Percentiles rank a stretch among this genome's conserved stretches.
Evolutionary conservation across 805 yeast genomes (phyloP).

Genomic region (Yamadazyma scolyti): DNA sequence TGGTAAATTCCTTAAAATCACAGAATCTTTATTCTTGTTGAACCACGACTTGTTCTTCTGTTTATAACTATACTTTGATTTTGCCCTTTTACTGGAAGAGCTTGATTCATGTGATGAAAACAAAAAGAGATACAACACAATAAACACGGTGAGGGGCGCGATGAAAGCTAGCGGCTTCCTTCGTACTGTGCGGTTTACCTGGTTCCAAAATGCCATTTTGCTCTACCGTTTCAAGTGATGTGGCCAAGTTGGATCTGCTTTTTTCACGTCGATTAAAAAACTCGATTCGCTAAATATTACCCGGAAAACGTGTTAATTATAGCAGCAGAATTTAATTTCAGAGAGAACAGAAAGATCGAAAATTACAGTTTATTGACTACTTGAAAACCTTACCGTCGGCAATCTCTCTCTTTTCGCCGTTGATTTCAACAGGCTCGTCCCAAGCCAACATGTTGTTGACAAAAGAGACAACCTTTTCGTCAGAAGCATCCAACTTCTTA

Average conservation of each 20-base stretch:
- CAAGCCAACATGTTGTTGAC: conserved; percentile 94
- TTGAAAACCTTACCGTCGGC: conserved; percentile 98
- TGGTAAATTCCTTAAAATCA: conserved; percentile 53
- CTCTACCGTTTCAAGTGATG: neutral
- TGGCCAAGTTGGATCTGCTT: conserved; percentile 3
- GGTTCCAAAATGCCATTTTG: conserved; percentile 33
- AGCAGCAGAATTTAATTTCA: too few relatives aligned
- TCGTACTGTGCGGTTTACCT: too few relatives aligned
- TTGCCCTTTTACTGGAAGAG: conserved; percentile 8
- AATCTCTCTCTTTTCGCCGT: conserved; percentile 81
- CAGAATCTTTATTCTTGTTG: conserved; percentile 44
- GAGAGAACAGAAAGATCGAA: too few relatives aligned
- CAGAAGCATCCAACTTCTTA: conserved; percentile 77
- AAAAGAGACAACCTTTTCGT: conserved; percentile 73
- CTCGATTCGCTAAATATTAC: conserved; percentile 1
- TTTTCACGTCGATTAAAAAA: neutral
- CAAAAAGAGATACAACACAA: conserved; percentile 41
- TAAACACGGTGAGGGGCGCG: conserved; percentile 43
- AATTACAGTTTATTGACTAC: conserved; percentile 34
- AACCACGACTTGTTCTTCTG: conserved; percentile 46
- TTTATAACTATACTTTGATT: conserved; percentile 44
- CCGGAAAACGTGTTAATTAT: conserved; percentile 7
- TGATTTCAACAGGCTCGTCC: conserved; percentile 86
- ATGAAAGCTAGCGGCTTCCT: conserved; percentile 51
- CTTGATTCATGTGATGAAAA: conserved; percentile 16